Base-by-base conservation (phyloP, 2,329 filamentous ascomycete species). In the Penicillium sp. region DNA sequence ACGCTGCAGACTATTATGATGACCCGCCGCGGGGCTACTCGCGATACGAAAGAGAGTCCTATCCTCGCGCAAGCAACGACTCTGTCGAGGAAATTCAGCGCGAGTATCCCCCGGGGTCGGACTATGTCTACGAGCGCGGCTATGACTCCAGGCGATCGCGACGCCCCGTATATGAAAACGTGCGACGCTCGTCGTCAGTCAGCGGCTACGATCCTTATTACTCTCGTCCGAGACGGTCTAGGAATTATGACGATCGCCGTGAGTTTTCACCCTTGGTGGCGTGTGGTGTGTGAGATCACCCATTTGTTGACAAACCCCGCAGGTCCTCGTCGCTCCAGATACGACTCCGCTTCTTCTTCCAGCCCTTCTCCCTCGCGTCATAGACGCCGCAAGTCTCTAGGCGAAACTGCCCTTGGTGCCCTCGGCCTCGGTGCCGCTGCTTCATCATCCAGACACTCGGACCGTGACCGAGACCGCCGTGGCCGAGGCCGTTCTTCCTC, bases 1-100 rank as follows among this genome's bases (percentile, higher is more conserved):
- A 70, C 50, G 61, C 60, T 41, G 63, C 68, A 47, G 64, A 69
- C 38, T 70, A 71, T 47, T 58, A 65, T 49, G 58, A 65, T 28
- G 53, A 56, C 31, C 57, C 62, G 24, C 53, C 59, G 12, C 56
- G 56, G n/a, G 41, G 51, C 24, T 45, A 61, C 49, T 42, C 52
- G 46, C 52, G 57, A 24, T 21, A 54, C 42, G 61, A 64, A 2
- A 52, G 59, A 33, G 57, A 60, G 6, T 41, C 65, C 48, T 62
- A 64, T 53, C 64, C 60, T 21, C 86, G 92, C 68, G 87, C 90
- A 65, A 91, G 87, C 70, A 85, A 86, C 42, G 76, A 87, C 24
- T 86, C 86, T 2, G 29, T 95, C 67, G 92, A 96, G 74, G 89
- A 95, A 74, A 85, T 95, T 54, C 84, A 85, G 59, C 85, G 90